phyloP scores from a whole-genome alignment of 176 grass and related monocot species.

The Rhynchospora tenuis region DNA sequence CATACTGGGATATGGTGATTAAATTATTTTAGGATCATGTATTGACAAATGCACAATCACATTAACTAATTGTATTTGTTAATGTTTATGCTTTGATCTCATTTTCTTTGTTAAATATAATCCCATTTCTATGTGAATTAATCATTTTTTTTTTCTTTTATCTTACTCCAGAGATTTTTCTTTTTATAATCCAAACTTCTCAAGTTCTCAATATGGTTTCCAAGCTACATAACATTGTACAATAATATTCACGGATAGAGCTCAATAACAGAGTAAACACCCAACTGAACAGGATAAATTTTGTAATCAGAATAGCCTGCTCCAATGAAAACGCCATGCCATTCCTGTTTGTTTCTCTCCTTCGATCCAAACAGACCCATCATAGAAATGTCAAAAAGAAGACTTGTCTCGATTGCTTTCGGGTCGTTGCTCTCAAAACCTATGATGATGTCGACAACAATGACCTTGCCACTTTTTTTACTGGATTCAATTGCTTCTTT shows the following conservation, averaged over 20 bases:
- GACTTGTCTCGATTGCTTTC: conserved; percentile 32
- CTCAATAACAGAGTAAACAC: conserved; percentile 50
- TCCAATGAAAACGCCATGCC: conserved; percentile 33
- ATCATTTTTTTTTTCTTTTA: too few species aligned
- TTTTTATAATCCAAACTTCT: too few species aligned
- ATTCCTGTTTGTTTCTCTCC: conserved; percentile 44
- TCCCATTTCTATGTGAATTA: too few species aligned
- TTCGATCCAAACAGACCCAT: conserved; percentile 25
- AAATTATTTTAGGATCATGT: too few species aligned
- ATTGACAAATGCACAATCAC: too few species aligned
- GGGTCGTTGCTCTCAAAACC: background rate
- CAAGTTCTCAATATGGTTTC: too few species aligned
- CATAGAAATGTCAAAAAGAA: conserved; percentile 49
- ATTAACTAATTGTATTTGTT: too few species aligned
- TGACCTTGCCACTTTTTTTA: conserved; percentile 34
- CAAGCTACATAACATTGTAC: too few species aligned
- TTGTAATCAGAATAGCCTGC: conserved; percentile 51
- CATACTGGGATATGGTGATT: too few species aligned
- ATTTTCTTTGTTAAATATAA: too few species aligned
- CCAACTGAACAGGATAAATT: conserved; percentile 27
- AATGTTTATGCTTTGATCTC: too few species aligned
- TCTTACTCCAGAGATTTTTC: too few species aligned
- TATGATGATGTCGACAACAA: conserved; percentile 58
- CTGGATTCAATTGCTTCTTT: conserved; percentile 39
- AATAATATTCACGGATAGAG: conserved; percentile 35